Conservation (phyloP, 371 early-diverging fungal genomes). For the Mortierella sp. region DNA sequence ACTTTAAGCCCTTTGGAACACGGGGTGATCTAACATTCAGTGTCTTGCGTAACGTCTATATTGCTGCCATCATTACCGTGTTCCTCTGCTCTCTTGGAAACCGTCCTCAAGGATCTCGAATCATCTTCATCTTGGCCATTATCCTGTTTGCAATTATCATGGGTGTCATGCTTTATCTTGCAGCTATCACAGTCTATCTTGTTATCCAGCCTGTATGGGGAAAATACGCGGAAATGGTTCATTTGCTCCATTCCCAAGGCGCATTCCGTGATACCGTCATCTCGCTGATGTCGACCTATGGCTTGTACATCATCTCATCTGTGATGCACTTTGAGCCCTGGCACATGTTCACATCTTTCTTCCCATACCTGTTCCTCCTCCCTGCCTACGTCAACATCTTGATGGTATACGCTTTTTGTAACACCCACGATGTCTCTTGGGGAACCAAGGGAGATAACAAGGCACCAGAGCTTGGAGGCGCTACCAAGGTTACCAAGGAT, state of each 20-base stretch:
- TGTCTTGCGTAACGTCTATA: conserved; percentile 72
- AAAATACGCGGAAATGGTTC: conserved; percentile 30
- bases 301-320: conserved; percentile 84
- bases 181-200: conserved; percentile 65
- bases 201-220: conserved; percentile 47
- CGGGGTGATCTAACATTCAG: conserved; percentile 60
- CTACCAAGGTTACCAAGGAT: conserved; percentile 42
- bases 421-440: conserved; percentile 94
- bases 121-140: conserved; percentile 73
- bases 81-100: conserved; percentile 87
- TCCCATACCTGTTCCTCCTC: conserved; percentile 89
- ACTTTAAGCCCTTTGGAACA: conserved; percentile 56
- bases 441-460: conserved; percentile 92
- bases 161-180: conserved; percentile 77
- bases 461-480: conserved; percentile 29
- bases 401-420: conserved; percentile 94
- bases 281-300: conserved; percentile 86
- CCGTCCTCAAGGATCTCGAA: conserved; percentile 76
- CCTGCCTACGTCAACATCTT: conserved; percentile 89
- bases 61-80: conserved; percentile 72
- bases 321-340: conserved; percentile 90
- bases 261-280: conserved; percentile 88
- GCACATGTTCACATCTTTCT: conserved; percentile 93
- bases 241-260: conserved; percentile 27
- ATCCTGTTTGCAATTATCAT: conserved; percentile 79